These are phyloP conservation scores for Starmerella potacharoeniae DNA, from an alignment of 805 yeast species.

Conservation along the genomic window DNA sequence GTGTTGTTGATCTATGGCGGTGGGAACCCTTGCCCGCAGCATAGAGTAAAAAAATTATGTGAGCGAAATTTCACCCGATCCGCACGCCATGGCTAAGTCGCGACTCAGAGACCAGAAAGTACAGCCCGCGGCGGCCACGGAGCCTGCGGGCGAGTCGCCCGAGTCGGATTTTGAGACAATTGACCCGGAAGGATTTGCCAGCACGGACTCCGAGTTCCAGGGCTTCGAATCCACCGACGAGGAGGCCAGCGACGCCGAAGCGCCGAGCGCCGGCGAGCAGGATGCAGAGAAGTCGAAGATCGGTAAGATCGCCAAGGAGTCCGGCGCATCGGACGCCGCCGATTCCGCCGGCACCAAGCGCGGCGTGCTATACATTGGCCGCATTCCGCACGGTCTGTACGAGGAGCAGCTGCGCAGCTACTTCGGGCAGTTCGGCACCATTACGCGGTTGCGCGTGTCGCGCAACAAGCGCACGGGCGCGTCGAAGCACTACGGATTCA, in stretches of 20 bases:
- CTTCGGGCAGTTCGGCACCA: constrained; percentile 82
- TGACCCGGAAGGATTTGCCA: constrained; percentile 6
- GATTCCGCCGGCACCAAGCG: constrained; percentile 19
- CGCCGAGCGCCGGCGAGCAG: constrained; percentile 2
- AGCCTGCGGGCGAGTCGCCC: neutral
- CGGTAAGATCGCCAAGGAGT: constrained; percentile 10
- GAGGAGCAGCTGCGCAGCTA: constrained; percentile 62
- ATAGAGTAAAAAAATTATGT: neutral
- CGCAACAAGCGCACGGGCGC: constrained; percentile 84
- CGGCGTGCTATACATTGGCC: constrained; percentile 78
- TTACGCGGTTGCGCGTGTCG: constrained; percentile 65
- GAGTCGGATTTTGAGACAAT: constrained; percentile 1
- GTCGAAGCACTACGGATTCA: constrained; percentile 82
- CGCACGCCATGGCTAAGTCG: constrained; percentile 5
- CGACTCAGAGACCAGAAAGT: neutral
- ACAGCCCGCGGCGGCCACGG: neutral
- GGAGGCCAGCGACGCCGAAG: constrained; percentile 15
- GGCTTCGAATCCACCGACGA: constrained; percentile 23
- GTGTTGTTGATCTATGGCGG: too few relatives aligned
- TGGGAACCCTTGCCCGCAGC: neutral
- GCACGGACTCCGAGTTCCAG: constrained; percentile 10
- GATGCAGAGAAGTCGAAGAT: constrained; percentile 4
- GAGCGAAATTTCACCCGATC: constrained; percentile 3
- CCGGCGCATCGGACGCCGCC: neutral
- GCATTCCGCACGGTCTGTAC: constrained; percentile 86